Conservation (phyloP, 1,139 yeast species). For the Yamadazyma trypodendri region DNA sequence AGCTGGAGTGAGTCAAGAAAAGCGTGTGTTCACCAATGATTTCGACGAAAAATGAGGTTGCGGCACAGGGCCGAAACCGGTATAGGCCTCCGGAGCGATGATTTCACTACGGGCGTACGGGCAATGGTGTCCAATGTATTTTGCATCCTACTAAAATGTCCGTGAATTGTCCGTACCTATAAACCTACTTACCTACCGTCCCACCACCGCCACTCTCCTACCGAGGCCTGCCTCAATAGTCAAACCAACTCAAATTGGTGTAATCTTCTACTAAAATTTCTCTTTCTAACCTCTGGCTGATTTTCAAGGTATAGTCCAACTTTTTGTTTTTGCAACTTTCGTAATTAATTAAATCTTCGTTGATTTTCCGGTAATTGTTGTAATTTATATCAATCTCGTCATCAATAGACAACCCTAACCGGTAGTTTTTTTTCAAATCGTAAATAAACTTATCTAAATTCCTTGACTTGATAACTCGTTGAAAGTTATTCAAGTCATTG, state of each 20-base stretch:
- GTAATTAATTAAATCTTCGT: constrained; percentile 1
- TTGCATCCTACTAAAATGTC: too few species aligned
- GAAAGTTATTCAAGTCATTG: constrained; percentile 23
- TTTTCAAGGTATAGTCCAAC: constrained; percentile 9
- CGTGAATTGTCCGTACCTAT: constrained; percentile 1
- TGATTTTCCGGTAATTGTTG: not conserved
- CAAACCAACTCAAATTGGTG: constrained; percentile 19
- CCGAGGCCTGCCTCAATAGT: too few species aligned
- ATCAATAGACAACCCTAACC: constrained; percentile 30
- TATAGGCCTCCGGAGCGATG: not conserved
- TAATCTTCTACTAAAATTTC: constrained; percentile 15
- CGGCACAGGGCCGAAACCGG: constrained; percentile 3
- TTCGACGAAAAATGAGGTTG: constrained; percentile 1
- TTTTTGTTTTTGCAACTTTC: constrained; percentile 3
- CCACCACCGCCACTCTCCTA: not conserved
- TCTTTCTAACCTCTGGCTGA: constrained; percentile 7
- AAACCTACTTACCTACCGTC: not conserved
- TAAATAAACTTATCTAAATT: constrained; percentile 27
- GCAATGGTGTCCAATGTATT: too few species aligned
- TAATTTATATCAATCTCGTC: constrained; percentile 17
- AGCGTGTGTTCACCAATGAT: constrained; percentile 1
- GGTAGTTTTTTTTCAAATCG: constrained; percentile 30
- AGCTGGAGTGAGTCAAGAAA: constrained; percentile 3
- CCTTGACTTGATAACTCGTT: constrained; percentile 26
- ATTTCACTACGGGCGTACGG: not conserved